phyloP scores from a whole-genome alignment of 2,329 filamentous ascomycete species.

The Xenoacremonium recifei region DNA sequence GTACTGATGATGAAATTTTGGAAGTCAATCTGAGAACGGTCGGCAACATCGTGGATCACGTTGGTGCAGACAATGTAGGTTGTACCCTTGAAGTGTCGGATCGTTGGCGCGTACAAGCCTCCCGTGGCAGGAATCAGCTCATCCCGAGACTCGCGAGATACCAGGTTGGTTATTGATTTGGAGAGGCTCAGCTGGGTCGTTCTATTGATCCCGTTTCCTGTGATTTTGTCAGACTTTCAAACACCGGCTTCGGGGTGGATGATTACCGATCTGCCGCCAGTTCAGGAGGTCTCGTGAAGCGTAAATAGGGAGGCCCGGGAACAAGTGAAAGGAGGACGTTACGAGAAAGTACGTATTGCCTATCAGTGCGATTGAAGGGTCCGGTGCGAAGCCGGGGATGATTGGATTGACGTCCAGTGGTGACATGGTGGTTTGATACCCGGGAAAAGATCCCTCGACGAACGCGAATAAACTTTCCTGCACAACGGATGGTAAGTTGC shows the following conservation, averaged over 20 bases:
- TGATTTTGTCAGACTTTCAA: too few relatives aligned
- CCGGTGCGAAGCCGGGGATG: background rate
- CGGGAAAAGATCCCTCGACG: too few relatives aligned
- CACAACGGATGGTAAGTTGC: too few relatives aligned
- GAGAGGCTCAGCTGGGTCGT: background rate
- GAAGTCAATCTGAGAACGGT: background rate
- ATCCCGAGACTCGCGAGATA: background rate
- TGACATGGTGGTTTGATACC: background rate
- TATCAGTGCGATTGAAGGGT: background rate
- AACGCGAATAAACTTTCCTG: too few relatives aligned
- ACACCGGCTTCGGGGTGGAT: too few relatives aligned
- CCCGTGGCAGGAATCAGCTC: background rate
- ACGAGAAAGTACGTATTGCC: background rate
- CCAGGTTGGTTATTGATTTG: background rate
- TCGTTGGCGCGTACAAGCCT: background rate
- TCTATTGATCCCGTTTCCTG: background rate
- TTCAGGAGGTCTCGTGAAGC: background rate
- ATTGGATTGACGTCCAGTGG: background rate
- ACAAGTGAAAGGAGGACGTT: background rate
- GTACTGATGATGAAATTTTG: background rate
- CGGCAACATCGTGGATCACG: background rate
- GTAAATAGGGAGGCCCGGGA: background rate
- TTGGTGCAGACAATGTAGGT: conserved; percentile 1
- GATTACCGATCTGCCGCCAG: background rate
- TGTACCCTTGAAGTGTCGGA: background rate